Base-by-base conservation (phyloP, 805 yeast species). In the Kodamaea hsintzibuensis region DNA sequence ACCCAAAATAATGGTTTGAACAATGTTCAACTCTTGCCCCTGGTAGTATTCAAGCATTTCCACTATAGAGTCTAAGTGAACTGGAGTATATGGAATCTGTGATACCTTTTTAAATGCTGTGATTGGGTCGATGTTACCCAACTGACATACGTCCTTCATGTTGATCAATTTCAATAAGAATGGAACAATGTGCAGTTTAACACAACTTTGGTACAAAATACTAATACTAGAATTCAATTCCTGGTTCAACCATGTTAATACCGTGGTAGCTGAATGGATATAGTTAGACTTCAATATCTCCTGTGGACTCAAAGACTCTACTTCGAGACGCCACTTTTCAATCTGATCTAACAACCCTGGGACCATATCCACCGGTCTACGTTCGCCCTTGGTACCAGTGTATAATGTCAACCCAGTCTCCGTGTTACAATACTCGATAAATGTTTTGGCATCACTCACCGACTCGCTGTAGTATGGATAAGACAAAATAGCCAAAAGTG, bases 71-170 rank as follows among this genome's bases (percentile, higher is more conserved):
- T 61, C 68, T 18, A 73, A 56, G 27, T 62, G 54, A 1, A 53
- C 50, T 1, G 52, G 30, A 16, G 58, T 63, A 53, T 59, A 74
- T 1, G 75, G 72, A 19, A 74, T 68, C 55, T 76, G 79, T 0
- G 79, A 86, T 55, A 62, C 85, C 60, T 55, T 66, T 61, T 54
- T 77, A 61, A 60, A 82, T 51, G 60, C 82, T 58, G 55, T 61
- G 1, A 81, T 75, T 0, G 93, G 88, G 40, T 78, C 77, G 9
- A 88, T 68, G 33, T 79, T 79, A 0, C 86, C 86, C 53, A 88
- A 68, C 59, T 88, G 89, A 59, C 96, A 88, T 12, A 89, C 89
- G 57, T 93, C 98, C 55, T 89, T 84, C 75, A 88, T 80, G 45
- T 78, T 80, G 50, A 84, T 82, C 47, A 91, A 70, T 14, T 79